A percentile compares a stretch with the other conserved stretches of the same genome.
phyloP scores from a whole-genome alignment of 2,329 filamentous ascomycete genomes.

The Truncatella angustata region DNA sequence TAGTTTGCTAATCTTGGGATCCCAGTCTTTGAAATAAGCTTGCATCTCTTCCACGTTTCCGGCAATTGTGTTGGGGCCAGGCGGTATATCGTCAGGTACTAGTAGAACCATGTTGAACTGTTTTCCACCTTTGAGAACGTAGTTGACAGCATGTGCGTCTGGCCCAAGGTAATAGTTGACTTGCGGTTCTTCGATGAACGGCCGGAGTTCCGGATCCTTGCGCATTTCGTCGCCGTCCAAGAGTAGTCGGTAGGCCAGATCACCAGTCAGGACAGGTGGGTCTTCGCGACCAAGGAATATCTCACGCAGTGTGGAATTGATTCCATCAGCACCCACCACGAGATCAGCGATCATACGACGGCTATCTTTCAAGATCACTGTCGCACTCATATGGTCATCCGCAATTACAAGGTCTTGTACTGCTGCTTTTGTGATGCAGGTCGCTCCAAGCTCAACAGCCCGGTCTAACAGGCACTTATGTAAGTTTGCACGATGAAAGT shows the following conservation, averaged over 20 bases:
- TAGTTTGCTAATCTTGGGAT: constrained; percentile 55
- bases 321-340: constrained; percentile 47
- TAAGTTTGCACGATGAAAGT: constrained; percentile 54
- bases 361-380: constrained; percentile 37
- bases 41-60: constrained; percentile 36
- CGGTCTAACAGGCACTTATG: constrained; percentile 45
- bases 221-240: constrained; percentile 43
- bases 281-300: constrained; percentile 41
- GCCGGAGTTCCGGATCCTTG: constrained; percentile 41
- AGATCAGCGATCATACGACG: constrained; percentile 37
- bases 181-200: constrained; percentile 44
- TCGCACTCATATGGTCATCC: constrained; percentile 29
- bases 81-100: constrained; percentile 48
- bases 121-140: constrained; percentile 44
- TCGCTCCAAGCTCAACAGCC: constrained; percentile 45
- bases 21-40: constrained; percentile 55
- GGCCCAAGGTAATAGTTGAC: constrained; percentile 54
- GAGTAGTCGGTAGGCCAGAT: constrained; percentile 48
- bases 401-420: constrained; percentile 40
- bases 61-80: constrained; percentile 34
- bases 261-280: constrained; percentile 46
- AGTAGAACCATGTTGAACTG: constrained; percentile 51
- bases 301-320: constrained; percentile 42
- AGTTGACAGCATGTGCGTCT: constrained; percentile 51
- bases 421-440: constrained; percentile 40